Evolutionary conservation across 2,329 filamentous ascomycete species (phyloP).

Genomic region (Colletotrichum navitas): DNA sequence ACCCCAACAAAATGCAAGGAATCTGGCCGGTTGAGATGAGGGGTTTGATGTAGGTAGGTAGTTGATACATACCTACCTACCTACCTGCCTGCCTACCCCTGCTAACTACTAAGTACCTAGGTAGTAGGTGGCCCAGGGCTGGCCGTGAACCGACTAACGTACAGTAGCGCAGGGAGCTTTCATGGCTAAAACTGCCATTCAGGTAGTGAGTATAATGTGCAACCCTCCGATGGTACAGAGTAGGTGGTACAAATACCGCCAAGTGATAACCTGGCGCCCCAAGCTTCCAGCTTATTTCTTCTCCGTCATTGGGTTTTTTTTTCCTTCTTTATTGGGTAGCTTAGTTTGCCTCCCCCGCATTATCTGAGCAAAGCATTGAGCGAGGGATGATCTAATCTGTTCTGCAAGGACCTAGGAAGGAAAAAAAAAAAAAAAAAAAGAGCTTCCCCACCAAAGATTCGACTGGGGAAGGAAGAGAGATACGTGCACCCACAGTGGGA

Average conservation of each 20-base stretch:
- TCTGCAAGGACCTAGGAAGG: not conserved
- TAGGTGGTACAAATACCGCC: not conserved
- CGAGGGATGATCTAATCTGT: constrained; percentile 23
- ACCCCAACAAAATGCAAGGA: constrained; percentile 41
- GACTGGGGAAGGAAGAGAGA: not conserved
- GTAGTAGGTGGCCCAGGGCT: not conserved
- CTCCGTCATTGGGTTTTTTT: not conserved
- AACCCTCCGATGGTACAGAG: not conserved
- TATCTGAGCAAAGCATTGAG: constrained; percentile 14
- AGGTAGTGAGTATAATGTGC: not conserved
- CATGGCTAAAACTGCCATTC: not conserved
- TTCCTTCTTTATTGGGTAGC: not conserved
- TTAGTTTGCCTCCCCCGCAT: constrained; percentile 30
- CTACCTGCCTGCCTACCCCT: not conserved
- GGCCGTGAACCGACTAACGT: not conserved
- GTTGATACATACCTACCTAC: not conserved
- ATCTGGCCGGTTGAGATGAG: constrained; percentile 36
- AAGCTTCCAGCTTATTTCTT: constrained; percentile 22
- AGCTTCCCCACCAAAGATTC: not conserved
- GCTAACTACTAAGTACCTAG: too few species aligned
- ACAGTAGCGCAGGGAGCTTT: not conserved
- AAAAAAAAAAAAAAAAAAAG: not conserved
- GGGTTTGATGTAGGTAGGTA: constrained; percentile 17
- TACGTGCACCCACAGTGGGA: too few species aligned
- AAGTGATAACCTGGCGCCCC: not conserved